Base-by-base conservation (phyloP, 129 eudicot genomes). In the Oenanthe sinensis region DNA sequence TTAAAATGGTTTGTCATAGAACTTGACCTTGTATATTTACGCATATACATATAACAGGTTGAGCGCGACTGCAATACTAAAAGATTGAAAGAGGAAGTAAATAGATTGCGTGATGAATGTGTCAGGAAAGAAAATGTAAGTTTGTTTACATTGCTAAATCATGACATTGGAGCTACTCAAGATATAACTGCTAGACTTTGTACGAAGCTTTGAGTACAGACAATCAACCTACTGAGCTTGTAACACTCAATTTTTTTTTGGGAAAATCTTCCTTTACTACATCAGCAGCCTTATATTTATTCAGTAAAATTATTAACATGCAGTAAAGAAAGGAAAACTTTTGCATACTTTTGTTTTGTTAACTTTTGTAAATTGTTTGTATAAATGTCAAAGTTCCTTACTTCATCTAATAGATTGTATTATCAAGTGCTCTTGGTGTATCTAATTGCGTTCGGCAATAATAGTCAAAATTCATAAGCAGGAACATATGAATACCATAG, bases 11-110 rank as follows among this genome's bases (percentile, higher is more conserved):
- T 9, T 58, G 65, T 47, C 13, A 14, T 1, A 58, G 33, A 58
- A 58, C 9, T n/a, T 58, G 67, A 58, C 67, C 67, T n/a, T 58
- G 9, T n/a, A 58, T 9, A 8, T n/a, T 22, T 8, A 26, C 5
- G 0, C 67, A n/a, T 26, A 8, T n/a, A 37, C 40, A 58, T 65
- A 65, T 78, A 15, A 75, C 93, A 91, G 89, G 82, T 91, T 79
- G 88, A 88, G 60, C 75, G 74, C 39, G 77, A 82, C 50, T 83
- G 85, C 65, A 82, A 72, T 71, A 82, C 65, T 77, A 84, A 79
- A 28, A 82, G 71, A 62, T 80, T 88, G 87, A 87, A 84, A 84
- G 90, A 87, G 79, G 93, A 91, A 81, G 83, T 87, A 78, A 76
- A 76, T 81, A 85, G 86, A 82, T 79, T 84, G 79, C 81, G 43